phyloP scores from a whole-genome alignment of 23 red algal genomes.

The Chondrus crispus region DNA sequence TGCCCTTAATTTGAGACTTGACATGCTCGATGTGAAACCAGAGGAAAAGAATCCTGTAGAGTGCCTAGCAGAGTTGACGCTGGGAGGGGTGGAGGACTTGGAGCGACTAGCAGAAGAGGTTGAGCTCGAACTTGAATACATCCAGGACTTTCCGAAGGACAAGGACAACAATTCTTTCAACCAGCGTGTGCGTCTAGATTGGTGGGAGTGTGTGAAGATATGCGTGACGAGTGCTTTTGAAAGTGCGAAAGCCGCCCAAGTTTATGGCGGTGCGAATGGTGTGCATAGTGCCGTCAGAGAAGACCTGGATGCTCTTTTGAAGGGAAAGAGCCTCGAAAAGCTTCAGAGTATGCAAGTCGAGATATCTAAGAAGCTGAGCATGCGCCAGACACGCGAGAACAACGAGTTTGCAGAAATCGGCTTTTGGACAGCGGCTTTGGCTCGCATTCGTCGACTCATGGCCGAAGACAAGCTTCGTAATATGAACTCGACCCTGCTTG shows the following conservation, averaged over 20 bases:
- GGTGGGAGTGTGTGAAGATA: slow-evolving; percentile 28
- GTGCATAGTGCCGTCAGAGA: background rate
- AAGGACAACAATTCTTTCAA: slow-evolving; percentile 40
- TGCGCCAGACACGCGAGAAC: background rate
- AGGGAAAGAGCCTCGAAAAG: slow-evolving; percentile 18
- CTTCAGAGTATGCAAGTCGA: slow-evolving; percentile 25
- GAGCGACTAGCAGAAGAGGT: slow-evolving; percentile 26
- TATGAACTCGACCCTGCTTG: slow-evolving; percentile 1
- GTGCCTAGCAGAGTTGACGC: slow-evolving; percentile 14
- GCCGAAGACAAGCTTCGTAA: background rate
- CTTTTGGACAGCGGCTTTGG: slow-evolving; percentile 42
- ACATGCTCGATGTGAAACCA: slow-evolving; percentile 24
- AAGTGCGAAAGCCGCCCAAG: background rate
- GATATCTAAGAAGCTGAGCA: slow-evolving; percentile 11
- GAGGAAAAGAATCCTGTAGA: background rate
- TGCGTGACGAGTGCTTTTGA: background rate
- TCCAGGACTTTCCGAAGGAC: slow-evolving; percentile 28
- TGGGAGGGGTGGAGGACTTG: background rate
- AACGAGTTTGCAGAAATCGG: slow-evolving; percentile 24
- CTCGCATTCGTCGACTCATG: slow-evolving; percentile 1
- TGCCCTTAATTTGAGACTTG: slow-evolving; percentile 56
- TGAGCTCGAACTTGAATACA: slow-evolving; percentile 64
- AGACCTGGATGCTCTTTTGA: slow-evolving; percentile 36
- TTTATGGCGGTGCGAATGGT: background rate
- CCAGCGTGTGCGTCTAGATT: slow-evolving; percentile 19